These are phyloP conservation scores for Mycosphaerella arachidis DNA, from an alignment of 2,329 filamentous ascomycete genomes.

Conservation along the genomic window DNA sequence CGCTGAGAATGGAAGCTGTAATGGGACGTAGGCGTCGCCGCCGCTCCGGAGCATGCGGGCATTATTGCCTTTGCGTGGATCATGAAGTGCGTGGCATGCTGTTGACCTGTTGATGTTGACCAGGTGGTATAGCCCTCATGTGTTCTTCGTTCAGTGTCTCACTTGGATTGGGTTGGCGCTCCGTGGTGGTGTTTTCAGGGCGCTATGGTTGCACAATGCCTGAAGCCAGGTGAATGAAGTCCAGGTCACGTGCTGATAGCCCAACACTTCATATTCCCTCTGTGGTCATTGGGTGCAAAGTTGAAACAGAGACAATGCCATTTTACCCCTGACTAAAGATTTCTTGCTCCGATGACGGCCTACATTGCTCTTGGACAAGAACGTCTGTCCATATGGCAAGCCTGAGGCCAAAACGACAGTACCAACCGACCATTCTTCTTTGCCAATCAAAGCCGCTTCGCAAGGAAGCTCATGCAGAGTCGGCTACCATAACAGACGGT, in stretches of 20 bases:
- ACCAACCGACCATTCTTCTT: background rate
- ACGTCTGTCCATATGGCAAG: background rate
- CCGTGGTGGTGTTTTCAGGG: conserved; percentile 1
- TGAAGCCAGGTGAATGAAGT: conserved; percentile 13
- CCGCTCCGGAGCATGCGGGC: conserved; percentile 21
- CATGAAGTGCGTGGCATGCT: conserved; percentile 41
- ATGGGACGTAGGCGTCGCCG: conserved; percentile 24
- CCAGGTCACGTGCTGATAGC: conserved; percentile 14
- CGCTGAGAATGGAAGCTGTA: conserved; percentile 24
- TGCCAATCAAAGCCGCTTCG: background rate
- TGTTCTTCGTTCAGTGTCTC: conserved; percentile 21
- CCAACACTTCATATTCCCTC: background rate
- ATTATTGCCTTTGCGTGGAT: conserved; percentile 25
- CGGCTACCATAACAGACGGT: conserved; percentile 8
- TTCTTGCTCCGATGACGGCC: background rate
- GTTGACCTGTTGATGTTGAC: conserved; percentile 41
- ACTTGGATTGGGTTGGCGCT: conserved; percentile 20
- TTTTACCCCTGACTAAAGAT: background rate
- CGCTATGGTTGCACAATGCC: conserved; percentile 8
- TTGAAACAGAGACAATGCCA: background rate
- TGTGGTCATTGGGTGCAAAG: background rate
- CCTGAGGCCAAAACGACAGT: conserved; percentile 2
- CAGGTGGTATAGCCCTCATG: conserved; percentile 38
- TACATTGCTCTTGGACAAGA: background rate
- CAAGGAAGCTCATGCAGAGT: conserved; percentile 3